These are phyloP conservation scores for Aspergillus olivimuriae DNA, from an alignment of 495 filamentous ascomycete genomes.

Conservation along the genomic window DNA sequence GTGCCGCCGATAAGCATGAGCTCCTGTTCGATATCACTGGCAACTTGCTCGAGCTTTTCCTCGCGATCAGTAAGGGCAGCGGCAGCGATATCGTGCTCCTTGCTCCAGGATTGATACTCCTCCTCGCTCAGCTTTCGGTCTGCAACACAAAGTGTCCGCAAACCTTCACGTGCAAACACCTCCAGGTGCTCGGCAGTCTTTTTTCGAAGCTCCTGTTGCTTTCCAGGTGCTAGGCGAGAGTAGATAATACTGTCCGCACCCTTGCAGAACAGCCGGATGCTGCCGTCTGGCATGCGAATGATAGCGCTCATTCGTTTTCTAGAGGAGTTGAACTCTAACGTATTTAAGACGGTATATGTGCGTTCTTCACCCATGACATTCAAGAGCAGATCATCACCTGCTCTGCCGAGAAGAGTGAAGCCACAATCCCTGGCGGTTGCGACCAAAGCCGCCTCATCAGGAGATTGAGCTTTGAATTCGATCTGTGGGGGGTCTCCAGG, in stretches of 20 bases:
- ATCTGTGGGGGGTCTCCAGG: constrained; percentile 86
- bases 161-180: constrained; percentile 90
- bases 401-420: constrained; percentile 85
- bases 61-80: constrained; percentile 80
- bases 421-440: constrained; percentile 93
- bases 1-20: constrained; percentile 89
- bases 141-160: constrained; percentile 95
- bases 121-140: constrained; percentile 74
- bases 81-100: constrained; percentile 81
- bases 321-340: constrained; percentile 94
- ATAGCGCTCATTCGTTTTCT: constrained; percentile 98
- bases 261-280: constrained; percentile 92
- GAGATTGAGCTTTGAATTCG: constrained; percentile 94
- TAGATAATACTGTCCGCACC: constrained; percentile 98
- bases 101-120: constrained; percentile 81
- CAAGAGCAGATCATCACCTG: constrained; percentile 69
- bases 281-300: constrained; percentile 89
- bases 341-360: constrained; percentile 85
- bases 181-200: constrained; percentile 91
- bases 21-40: constrained; percentile 85
- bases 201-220: constrained; percentile 76
- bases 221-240: constrained; percentile 76
- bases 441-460: constrained; percentile 93
- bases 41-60: constrained; percentile 85
- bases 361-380: constrained; percentile 82